Base-by-base conservation (phyloP, 2,329 filamentous ascomycete genomes). In the Pezicula rhizophila region DNA sequence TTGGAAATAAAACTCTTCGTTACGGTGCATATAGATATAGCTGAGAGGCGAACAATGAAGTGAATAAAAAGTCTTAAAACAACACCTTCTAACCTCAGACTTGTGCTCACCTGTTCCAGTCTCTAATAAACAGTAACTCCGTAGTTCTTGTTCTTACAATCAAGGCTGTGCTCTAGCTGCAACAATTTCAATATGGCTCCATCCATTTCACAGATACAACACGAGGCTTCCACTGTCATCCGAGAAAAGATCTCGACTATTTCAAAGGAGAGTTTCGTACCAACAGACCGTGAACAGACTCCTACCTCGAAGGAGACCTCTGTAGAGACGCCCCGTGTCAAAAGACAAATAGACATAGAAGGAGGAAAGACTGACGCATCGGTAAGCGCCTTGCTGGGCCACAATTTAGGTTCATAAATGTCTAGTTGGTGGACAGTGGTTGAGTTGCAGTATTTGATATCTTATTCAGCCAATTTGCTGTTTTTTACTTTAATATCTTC, bases 321-420 rank as follows among this genome's bases (percentile, higher is more conserved):
- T 15, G 12, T 15, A 37, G 34, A 37, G 34, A 23, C 41, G n/a
- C 33, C 42, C 8, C 43, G 42, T 28, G 35, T 50, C 25, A 45
- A 46, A 25, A 46, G 41, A 35, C 44, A 52, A 37, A 52, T 46
- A n/a, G 50, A 51, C 5, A 35, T 46, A 17, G 47, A 50, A 46
- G 50, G 47, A 42, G 50, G 47, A 5, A 50, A 49, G 34, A 49
- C 47, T 15, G 48, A 42, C 20, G 45, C 49, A 15, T 49, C 37
- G 47, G 47, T 44, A 26, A 34, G 42, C 23, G 3, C 18, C 18
- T 18, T 3, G 18, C 23, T 23, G 23, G 6, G 23, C 23, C 4
- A 23, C 23, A 3, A 23, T 23, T 23, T 23, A 23, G 23, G 23
- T 23, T 23, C 23, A 23, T 23, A 23, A 23, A 23, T 7, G 6